Evolutionary conservation across 768 basidiomycete genomes (phyloP), one percentile per base, ranked within the genome.

Genomic region (Leccinum obscurum): DNA sequence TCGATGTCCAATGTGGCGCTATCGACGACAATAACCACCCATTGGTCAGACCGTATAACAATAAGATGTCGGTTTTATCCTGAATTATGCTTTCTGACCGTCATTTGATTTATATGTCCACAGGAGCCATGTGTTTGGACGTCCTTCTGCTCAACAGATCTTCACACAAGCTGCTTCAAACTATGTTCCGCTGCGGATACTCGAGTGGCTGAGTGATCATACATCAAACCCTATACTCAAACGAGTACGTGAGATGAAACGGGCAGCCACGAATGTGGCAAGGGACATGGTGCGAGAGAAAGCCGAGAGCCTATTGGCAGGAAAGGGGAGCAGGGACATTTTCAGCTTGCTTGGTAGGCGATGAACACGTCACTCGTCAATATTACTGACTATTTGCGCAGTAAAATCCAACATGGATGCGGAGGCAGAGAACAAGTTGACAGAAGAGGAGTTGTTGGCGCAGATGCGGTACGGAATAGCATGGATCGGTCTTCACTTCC

Each of bases 1-100:
- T 84, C 61, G 83, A 83, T 58, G 77, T 83, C 62, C 75, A 74
- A 30, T 83, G 83, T 41, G 75, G 75, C 3, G 35, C 59, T 11
- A 5, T 67, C 32, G 9, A 61, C 13, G 52, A 65, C 26, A 51
- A 60, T 35, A n/a, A 28, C 6, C 63, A 68, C 5, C 64, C 63
- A 3, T 10, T 69, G 14, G 56, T 49, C 9, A 60, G 1, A 13
- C 48, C 39, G n/a, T 70, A 60, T 34, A 15, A 49, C 8, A 68
- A 60, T 46, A 13, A 62, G 11, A 0, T 58, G 68, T 69, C 22
- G 20, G 68, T 62, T 11, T 9, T 20, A 24, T 55, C 13, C 34
- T 15, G 26, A 15, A 28, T 20, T 7, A 44, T 20, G 41, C 26
- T 4, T 34, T 74, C 70, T 3, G 28, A 46, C 24, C 28, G 34